phyloP scores from a whole-genome alignment of 768 basidiomycete genomes.

The Trichaptum fuscoviolaceum region DNA sequence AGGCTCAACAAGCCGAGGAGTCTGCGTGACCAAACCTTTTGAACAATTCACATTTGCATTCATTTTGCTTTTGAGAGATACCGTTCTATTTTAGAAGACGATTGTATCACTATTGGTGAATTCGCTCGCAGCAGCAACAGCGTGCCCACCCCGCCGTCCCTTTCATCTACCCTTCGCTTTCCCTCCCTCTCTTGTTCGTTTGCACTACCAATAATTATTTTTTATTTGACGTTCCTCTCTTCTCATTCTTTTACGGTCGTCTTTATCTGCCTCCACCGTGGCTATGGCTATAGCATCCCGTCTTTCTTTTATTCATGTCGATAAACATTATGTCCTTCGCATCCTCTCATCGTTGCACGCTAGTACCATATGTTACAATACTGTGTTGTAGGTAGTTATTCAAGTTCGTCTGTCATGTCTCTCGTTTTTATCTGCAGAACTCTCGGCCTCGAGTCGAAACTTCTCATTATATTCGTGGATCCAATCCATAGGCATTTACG shows the following conservation, averaged over 20 bases:
- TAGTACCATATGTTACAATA: background rate
- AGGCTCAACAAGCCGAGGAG: slow-evolving; percentile 46
- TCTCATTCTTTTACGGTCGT: background rate
- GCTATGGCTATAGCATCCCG: background rate
- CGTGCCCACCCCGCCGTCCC: background rate
- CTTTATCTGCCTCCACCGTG: background rate
- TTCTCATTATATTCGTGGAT: too few relatives aligned
- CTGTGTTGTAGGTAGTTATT: background rate
- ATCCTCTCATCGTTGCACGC: background rate
- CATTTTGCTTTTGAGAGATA: slow-evolving; percentile 3
- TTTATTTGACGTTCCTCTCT: background rate
- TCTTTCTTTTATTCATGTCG: background rate
- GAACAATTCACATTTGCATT: background rate
- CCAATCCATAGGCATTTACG: too few relatives aligned
- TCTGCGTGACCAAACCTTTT: slow-evolving; percentile 39
- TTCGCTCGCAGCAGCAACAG: background rate
- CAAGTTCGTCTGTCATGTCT: background rate
- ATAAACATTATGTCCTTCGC: background rate
- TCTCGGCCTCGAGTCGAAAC: too few relatives aligned
- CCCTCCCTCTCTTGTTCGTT: background rate
- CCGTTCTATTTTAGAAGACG: slow-evolving; percentile 3
- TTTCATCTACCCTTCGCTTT: background rate
- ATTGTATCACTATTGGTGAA: background rate
- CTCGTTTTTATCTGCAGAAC: background rate
- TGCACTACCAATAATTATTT: background rate